A percentile compares a stretch with the other conserved stretches of the same genome.
These are phyloP conservation scores for Coniochaeta prunicola DNA, from an alignment of 2,329 filamentous ascomycete genomes.

Conservation along the genomic window DNA sequence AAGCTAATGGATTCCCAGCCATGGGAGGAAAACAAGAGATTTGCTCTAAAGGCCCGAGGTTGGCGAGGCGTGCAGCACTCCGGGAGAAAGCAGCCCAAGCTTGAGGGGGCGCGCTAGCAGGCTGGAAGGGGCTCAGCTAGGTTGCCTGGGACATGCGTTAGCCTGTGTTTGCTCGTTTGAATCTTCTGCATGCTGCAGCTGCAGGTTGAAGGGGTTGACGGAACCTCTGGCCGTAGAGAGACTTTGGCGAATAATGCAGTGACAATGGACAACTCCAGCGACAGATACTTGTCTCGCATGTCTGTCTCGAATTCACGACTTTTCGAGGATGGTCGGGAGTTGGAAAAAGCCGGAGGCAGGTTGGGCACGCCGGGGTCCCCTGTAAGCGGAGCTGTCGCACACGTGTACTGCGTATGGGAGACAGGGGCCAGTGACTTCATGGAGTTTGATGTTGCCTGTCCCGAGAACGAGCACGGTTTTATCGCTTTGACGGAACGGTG, in stretches of 20 bases:
- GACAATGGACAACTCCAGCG: neutral
- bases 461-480: neutral
- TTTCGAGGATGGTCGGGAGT: neutral
- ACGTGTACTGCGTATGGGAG: slow-evolving; percentile 2
- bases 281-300: neutral
- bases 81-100: neutral
- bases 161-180: slow-evolving; percentile 1
- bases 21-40: neutral
- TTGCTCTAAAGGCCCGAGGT: neutral
- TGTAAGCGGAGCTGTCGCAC: neutral
- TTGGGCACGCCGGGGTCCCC: neutral
- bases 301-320: neutral
- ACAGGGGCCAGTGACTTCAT: neutral
- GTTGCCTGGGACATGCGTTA: neutral
- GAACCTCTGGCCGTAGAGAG: neutral
- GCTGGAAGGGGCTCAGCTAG: neutral
- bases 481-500: neutral
- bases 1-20: neutral
- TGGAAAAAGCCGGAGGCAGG: neutral
- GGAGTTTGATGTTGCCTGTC: neutral
- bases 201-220: neutral
- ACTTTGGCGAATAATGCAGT: neutral
- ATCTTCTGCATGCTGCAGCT: slow-evolving; percentile 1
- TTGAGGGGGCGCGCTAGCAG: neutral
- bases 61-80: neutral